Evolutionary conservation across 2,329 filamentous ascomycete genomes (phyloP), one percentile per base, ranked within the genome.

Genomic region (Hawksworthiomyces lignivorus): DNA sequence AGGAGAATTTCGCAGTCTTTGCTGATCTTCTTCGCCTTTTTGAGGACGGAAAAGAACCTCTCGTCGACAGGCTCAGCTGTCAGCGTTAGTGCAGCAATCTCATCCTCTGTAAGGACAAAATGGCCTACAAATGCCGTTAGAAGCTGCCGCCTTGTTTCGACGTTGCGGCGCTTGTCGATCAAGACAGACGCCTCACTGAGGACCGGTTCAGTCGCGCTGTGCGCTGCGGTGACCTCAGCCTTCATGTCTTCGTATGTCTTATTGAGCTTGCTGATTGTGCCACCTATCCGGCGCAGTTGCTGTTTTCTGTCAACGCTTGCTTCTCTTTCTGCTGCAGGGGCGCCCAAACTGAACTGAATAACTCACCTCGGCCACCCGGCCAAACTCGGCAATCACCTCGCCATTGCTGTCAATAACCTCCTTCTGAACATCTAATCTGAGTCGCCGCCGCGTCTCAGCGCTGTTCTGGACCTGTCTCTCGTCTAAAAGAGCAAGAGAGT

Each of bases 371-470:
- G 89, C 87, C 50, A 98, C 87, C 42, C 80, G 75, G 27, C 88
- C 87, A 63, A 97, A 97, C 57, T 95, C 87, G 41, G 77, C 72
- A 45, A 97, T 79, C 49, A 97, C 85, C 50, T 87, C 79, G 37
- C 85, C 88, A 76, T 97, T 96, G 63, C 84, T 88, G 50, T 90
- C 79, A 43, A 97, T 89, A 28, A 96, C 85, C 57, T 97, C 89
- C 59, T 84, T 90, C 58, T 97, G 88, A 2, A 94, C 72, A 57
- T 94, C 81, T 1, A 94, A 64, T 14, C 89, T 80, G 14, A 97
- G 65, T 45, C 86, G 82, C 6, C 90, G 79, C 39, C 92, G 76
- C 3, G 81, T 83, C 50, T 89, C 84, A 9, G 85, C 73, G 11
- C 79, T 86, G 57, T 94, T 96, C 42, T 73, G 67, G 12, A 88